Conservation (phyloP, 257 asterid genomes). For the Gentiana macrophylla region DNA sequence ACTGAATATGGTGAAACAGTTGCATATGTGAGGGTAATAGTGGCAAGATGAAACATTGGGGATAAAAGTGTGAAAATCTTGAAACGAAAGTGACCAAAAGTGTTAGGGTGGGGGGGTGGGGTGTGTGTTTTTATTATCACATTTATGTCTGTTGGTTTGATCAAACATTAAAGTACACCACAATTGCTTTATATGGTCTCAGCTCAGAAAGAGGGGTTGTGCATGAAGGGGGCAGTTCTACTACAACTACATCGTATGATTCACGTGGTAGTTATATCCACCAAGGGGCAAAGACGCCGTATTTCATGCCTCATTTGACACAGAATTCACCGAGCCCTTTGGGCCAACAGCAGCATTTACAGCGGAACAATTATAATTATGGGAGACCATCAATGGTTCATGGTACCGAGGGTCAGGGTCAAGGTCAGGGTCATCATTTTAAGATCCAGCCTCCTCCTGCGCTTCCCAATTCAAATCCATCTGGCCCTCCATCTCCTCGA, state of each 20-base stretch:
- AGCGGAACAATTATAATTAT: constrained; percentile 24
- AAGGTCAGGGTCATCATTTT: constrained; percentile 19
- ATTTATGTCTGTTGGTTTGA: too few species aligned
- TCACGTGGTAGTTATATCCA: constrained; percentile 33
- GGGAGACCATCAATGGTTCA: constrained; percentile 55
- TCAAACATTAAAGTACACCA: too few species aligned
- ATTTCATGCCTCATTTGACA: constrained; percentile 43
- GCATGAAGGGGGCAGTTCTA: constrained; percentile 42
- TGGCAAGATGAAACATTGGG: too few species aligned
- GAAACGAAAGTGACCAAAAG: too few species aligned
- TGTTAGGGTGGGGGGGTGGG: too few species aligned
- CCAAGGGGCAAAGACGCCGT: constrained; percentile 34
- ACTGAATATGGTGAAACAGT: too few species aligned
- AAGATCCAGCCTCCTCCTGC: constrained; percentile 36
- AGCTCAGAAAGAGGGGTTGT: constrained; percentile 45
- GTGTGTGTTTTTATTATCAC: too few species aligned
- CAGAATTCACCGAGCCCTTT: constrained; percentile 64
- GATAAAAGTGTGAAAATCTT: too few species aligned
- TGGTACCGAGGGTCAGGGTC: constrained; percentile 33
- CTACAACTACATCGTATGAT: constrained; percentile 40
- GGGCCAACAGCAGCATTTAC: constrained; percentile 51
- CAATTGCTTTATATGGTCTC: not conserved
- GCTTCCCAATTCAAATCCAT: constrained; percentile 28
- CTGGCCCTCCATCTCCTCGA: constrained; percentile 39
- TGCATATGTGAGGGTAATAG: too few species aligned